These are phyloP conservation scores for Corchorus capsularis DNA, from an alignment of 345 rosid species.

Conservation along the genomic window DNA sequence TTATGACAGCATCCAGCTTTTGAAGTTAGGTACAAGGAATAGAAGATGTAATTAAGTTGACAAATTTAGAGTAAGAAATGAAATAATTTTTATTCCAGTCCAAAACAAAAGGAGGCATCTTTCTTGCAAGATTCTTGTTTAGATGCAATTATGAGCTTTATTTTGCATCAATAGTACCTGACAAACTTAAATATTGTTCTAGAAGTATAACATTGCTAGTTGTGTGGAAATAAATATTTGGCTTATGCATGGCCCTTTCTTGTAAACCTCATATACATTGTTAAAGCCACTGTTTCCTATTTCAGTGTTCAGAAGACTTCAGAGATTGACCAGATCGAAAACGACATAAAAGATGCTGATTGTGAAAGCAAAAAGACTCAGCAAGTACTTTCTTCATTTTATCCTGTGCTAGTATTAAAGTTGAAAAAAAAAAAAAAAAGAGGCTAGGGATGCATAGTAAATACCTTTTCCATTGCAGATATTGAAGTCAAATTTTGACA, in stretches of 20 bases:
- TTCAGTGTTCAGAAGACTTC: slow-evolving; percentile 54
- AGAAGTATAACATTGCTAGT: background rate
- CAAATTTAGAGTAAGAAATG: no score
- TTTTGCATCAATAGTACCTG: no score
- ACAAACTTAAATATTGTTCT: background rate
- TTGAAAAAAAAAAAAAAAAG: background rate
- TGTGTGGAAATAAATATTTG: background rate
- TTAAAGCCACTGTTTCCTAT: slow-evolving; percentile 8
- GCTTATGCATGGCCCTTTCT: background rate
- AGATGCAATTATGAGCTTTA: no score
- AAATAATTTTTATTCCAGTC: no score
- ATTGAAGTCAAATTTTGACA: slow-evolving; percentile 39
- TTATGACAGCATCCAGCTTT: background rate
- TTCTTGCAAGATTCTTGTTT: no score
- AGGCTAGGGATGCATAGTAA: background rate
- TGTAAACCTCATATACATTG: background rate
- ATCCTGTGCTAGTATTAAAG: background rate
- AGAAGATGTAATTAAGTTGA: no score
- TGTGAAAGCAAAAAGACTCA: slow-evolving; percentile 40
- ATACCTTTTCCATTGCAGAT: slow-evolving; percentile 27
- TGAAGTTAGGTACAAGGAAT: no score
- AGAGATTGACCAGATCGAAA: slow-evolving; percentile 58
- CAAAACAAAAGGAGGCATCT: no score
- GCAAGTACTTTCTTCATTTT: slow-evolving; percentile 41
- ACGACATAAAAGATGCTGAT: slow-evolving; percentile 41